Conservation (phyloP, 2,329 filamentous ascomycete genomes). For the Aspergillus caelatus region DNA sequence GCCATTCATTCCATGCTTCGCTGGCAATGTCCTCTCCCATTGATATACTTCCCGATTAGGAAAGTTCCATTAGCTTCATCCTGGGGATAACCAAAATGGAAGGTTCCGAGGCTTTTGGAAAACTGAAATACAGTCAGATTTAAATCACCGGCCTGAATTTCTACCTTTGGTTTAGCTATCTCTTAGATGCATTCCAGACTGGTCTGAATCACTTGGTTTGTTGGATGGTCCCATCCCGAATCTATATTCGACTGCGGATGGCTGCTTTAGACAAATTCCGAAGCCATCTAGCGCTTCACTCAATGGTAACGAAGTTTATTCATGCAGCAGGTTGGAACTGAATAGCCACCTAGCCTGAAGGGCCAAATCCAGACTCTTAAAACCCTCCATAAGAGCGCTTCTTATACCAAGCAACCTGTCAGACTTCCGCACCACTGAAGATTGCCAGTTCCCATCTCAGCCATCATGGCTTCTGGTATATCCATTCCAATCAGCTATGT, state of each 20-base stretch:
- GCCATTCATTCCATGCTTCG: not conserved
- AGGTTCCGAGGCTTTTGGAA: not conserved
- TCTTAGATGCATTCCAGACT: not conserved
- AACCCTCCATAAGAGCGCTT: not conserved
- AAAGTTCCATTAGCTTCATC: not conserved
- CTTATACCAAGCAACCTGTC: not conserved
- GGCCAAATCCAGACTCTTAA: not conserved
- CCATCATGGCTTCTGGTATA: not conserved
- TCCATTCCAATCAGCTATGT: too few species aligned
- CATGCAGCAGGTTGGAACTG: not conserved
- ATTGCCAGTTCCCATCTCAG: not conserved
- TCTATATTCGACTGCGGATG: not conserved
- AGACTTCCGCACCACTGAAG: not conserved
- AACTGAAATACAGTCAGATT: not conserved
- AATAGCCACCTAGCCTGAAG: not conserved
- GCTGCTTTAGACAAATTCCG: not conserved
- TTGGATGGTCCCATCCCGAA: not conserved
- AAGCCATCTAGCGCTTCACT: not conserved
- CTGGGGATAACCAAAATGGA: not conserved
- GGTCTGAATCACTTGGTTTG: not conserved
- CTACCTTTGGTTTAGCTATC: not conserved
- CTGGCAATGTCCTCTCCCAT: not conserved
- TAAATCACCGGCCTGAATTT: not conserved
- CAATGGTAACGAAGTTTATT: not conserved
- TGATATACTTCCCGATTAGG: not conserved